Evolutionary conservation across 345 rosid genomes (phyloP).

Genomic region (Bruguiera gymnorhiza): DNA sequence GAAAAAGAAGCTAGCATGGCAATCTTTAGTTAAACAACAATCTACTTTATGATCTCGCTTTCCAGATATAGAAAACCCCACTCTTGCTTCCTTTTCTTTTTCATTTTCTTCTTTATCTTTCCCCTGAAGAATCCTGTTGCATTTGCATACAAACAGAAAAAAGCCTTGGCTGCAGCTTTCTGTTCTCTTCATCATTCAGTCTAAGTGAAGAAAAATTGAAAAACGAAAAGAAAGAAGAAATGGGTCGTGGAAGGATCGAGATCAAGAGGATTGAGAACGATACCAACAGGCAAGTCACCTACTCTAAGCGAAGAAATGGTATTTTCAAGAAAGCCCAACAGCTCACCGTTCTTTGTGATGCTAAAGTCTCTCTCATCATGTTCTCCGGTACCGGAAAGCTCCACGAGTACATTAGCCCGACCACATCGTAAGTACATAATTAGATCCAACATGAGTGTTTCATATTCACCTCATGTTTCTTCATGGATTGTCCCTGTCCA

Average conservation of each 20-base stretch:
- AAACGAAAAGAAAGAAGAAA: not conserved
- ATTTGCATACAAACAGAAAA: not conserved
- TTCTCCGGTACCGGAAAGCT: slow-evolving; percentile 45
- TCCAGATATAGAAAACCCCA: slow-evolving; percentile 21
- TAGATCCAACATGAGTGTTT: not conserved
- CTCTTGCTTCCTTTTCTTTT: not conserved
- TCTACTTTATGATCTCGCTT: slow-evolving; percentile 21
- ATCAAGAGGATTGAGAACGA: slow-evolving; percentile 61
- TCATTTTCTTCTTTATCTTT: not conserved
- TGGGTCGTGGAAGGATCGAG: slow-evolving; percentile 65
- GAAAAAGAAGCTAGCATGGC: not conserved
- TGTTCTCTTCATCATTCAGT: slow-evolving; percentile 1
- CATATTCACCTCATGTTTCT: not conserved
- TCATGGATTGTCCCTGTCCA: not conserved
- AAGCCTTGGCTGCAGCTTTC: not conserved
- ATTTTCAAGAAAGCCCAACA: slow-evolving; percentile 64
- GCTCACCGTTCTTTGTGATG: slow-evolving; percentile 67
- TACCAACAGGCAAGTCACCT: slow-evolving; percentile 61
- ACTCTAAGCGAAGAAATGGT: slow-evolving; percentile 57
- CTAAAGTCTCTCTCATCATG: slow-evolving; percentile 59
- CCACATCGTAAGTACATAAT: slow-evolving; percentile 32
- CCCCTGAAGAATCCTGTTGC: not conserved
- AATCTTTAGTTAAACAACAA: slow-evolving; percentile 28
- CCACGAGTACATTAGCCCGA: slow-evolving; percentile 46
- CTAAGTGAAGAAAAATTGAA: too few species aligned